Evolutionary conservation across 179 eudicot genomes (phyloP).

Genomic region (Beta corolliflora): DNA sequence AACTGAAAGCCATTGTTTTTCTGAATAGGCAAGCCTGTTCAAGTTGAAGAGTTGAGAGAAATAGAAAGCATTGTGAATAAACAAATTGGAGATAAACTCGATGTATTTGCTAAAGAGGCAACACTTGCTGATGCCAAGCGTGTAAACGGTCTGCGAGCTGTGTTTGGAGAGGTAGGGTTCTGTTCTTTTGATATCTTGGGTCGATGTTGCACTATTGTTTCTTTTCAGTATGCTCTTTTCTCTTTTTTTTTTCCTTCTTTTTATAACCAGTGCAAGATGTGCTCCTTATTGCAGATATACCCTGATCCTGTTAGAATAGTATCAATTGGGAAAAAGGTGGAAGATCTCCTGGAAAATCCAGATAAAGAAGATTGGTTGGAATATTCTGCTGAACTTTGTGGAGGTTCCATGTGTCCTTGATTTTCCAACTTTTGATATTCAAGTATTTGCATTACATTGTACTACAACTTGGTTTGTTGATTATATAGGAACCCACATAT

Average conservation of each 20-base stretch:
- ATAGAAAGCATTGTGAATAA: constrained; percentile 88
- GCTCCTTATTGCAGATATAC: constrained; percentile 58
- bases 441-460: constrained; percentile 9
- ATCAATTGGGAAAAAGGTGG: constrained; percentile 84
- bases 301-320: constrained; percentile 98
- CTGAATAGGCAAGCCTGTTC: constrained; percentile 81
- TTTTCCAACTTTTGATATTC: neutral
- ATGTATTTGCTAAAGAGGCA: constrained; percentile 81
- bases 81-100: constrained; percentile 84
- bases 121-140: constrained; percentile 81
- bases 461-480: constrained; percentile 8
- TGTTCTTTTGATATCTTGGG: neutral
- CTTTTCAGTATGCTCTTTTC: neutral
- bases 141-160: constrained; percentile 90
- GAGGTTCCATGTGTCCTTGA: constrained; percentile 52
- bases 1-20: neutral
- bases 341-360: constrained; percentile 80
- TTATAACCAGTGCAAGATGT: constrained; percentile 3
- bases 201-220: neutral
- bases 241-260: neutral
- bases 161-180: constrained; percentile 87
- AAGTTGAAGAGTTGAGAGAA: constrained; percentile 72
- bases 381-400: constrained; percentile 92
- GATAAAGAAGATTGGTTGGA: constrained; percentile 75
- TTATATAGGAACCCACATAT: constrained; percentile 83